Evolutionary conservation across 352 stramenopile genomes (phyloP).

Genomic region (Pythium myriotylum): DNA sequence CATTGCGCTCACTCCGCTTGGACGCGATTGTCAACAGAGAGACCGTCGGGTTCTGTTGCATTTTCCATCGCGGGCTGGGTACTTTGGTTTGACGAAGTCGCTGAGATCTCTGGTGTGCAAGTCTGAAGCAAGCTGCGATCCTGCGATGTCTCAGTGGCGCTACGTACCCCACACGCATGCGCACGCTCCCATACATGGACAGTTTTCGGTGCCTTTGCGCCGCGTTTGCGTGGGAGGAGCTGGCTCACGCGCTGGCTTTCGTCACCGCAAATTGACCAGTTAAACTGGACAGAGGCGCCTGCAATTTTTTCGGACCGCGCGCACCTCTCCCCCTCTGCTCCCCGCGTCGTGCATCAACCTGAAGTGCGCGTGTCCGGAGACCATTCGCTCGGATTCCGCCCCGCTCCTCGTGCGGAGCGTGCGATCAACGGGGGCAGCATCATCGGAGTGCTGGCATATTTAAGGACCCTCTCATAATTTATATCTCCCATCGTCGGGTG

Average conservation of each 20-base stretch:
- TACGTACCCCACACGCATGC: slow-evolving; percentile 2
- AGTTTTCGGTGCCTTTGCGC: slow-evolving; percentile 4
- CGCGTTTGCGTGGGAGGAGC: neutral
- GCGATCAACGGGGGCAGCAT: neutral
- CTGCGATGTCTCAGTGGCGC: neutral
- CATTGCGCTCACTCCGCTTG: too few species aligned
- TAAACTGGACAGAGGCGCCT: neutral
- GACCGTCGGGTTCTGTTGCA: too few species aligned
- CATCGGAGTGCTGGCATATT: neutral
- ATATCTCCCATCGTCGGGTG: slow-evolving; percentile 2
- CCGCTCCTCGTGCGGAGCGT: neutral
- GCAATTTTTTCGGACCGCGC: slow-evolving; percentile 3
- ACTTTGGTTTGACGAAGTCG: neutral
- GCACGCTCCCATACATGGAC: slow-evolving; percentile 17
- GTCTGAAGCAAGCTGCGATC: slow-evolving; percentile 14
- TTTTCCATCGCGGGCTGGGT: too few species aligned
- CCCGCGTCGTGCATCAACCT: neutral
- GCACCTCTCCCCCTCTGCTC: slow-evolving; percentile 5
- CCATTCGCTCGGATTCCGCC: neutral
- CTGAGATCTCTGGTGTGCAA: slow-evolving; percentile 6
- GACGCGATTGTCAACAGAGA: too few species aligned
- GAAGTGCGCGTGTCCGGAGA: slow-evolving; percentile 8
- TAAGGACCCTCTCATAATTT: slow-evolving; percentile 15
- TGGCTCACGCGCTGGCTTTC: neutral
- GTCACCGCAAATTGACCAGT: neutral